Evolutionary conservation across 257 asterid species (phyloP).

Genomic region (Solanum virginianum): DNA sequence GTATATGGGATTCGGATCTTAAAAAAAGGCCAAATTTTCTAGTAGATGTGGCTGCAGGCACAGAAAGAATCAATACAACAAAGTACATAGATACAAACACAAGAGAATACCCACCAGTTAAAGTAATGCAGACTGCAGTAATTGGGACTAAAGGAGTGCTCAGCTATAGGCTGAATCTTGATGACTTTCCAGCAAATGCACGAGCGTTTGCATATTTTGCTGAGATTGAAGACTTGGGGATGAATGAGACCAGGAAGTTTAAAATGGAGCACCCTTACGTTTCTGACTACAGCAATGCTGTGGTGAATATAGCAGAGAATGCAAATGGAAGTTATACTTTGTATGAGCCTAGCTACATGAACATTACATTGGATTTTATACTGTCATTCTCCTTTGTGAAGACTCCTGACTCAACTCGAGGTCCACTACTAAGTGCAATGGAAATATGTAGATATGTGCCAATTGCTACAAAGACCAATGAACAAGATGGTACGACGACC

Average conservation of each 20-base stretch:
- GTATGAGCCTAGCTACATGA: constrained; percentile 97
- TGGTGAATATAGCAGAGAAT: constrained; percentile 87
- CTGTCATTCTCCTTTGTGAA: constrained; percentile 64
- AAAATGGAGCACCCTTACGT: constrained; percentile 69
- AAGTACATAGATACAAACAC: constrained; percentile 48
- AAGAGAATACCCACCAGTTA: constrained; percentile 87
- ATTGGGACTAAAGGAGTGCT: constrained; percentile 66
- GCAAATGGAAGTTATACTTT: constrained; percentile 86
- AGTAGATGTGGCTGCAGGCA: constrained; percentile 92
- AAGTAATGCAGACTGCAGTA: constrained; percentile 95
- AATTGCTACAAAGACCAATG: constrained; percentile 63
- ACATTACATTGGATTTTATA: constrained; percentile 64
- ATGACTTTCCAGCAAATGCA: constrained; percentile 87
- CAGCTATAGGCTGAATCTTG: constrained; percentile 73
- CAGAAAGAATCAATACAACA: constrained; percentile 65
- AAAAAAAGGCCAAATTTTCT: constrained; percentile 66
- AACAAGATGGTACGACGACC: constrained; percentile 45
- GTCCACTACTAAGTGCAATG: constrained; percentile 78
- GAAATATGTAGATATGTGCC: constrained; percentile 71
- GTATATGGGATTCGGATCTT: constrained; percentile 92
- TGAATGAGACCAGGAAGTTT: constrained; percentile 61
- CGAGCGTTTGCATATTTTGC: constrained; percentile 92
- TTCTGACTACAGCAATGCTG: constrained; percentile 86
- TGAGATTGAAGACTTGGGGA: constrained; percentile 64
- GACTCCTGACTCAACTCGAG: constrained; percentile 69